A percentile compares a stretch with the other conserved stretches of the same genome.
Evolutionary conservation across 148 eudicot species (phyloP).

Genomic region (Persicaria maculosa): DNA sequence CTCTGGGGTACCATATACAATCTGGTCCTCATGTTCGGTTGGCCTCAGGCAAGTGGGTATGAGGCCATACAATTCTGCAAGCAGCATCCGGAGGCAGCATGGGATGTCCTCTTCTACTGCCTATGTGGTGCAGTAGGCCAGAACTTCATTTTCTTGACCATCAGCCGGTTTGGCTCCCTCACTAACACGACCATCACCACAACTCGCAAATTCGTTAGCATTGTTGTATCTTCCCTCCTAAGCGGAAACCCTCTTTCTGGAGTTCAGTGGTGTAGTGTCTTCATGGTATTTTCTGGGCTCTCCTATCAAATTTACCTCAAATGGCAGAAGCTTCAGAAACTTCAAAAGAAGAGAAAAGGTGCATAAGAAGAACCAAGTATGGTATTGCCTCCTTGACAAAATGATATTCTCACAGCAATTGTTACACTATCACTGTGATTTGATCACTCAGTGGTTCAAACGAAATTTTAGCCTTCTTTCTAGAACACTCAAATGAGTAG

Average conservation of each 20-base stretch:
- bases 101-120: conserved; percentile 85
- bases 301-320: conserved; percentile 94
- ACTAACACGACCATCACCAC: conserved; percentile 98
- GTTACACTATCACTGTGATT: conserved; percentile 1
- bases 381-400: background rate
- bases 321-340: conserved; percentile 70
- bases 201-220: conserved; percentile 94
- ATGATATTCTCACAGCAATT: background rate
- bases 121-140: conserved; percentile 96
- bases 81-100: conserved; percentile 91
- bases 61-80: conserved; percentile 81
- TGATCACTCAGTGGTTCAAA: background rate
- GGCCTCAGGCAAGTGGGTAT: conserved; percentile 86
- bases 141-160: conserved; percentile 86
- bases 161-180: conserved; percentile 90
- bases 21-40: conserved; percentile 80
- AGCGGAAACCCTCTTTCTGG: conserved; percentile 86
- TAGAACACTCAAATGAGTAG: conserved; percentile 3
- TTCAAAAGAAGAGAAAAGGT: conserved; percentile 68
- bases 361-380: conserved; percentile 23
- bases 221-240: conserved; percentile 57
- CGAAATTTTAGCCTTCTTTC: background rate
- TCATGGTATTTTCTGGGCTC: conserved; percentile 86
- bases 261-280: conserved; percentile 86
- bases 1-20: conserved; percentile 96